phyloP scores from a whole-genome alignment of 2,329 filamentous ascomycete genomes.

The Pseudodiploospora longispora region DNA sequence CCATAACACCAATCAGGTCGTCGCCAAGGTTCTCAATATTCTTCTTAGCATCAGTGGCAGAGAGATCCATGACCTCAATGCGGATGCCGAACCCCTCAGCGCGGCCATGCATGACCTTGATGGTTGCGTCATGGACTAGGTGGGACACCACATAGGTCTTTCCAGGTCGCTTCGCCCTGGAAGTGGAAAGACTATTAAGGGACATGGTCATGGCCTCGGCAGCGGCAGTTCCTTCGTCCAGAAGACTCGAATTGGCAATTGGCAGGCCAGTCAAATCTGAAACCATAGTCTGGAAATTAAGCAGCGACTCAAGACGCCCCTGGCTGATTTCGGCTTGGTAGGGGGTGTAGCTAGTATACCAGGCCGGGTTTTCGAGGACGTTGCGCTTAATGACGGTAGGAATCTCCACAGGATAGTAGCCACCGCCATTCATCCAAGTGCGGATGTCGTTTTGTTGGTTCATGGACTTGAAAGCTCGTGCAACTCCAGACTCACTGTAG shows the following conservation, averaged over 20 bases:
- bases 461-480: slow-evolving; percentile 29
- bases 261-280: slow-evolving; percentile 79
- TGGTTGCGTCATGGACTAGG: slow-evolving; percentile 75
- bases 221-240: slow-evolving; percentile 87
- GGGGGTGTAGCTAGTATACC: slow-evolving; percentile 97
- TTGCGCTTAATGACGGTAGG: slow-evolving; percentile 91
- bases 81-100: slow-evolving; percentile 88
- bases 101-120: slow-evolving; percentile 74
- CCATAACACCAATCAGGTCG: slow-evolving; percentile 78
- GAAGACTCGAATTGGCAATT: slow-evolving; percentile 81
- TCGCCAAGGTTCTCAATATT: slow-evolving; percentile 67
- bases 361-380: slow-evolving; percentile 83
- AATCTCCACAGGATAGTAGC: slow-evolving; percentile 81
- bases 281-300: slow-evolving; percentile 94
- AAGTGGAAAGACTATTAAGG: slow-evolving; percentile 62
- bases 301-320: slow-evolving; percentile 79
- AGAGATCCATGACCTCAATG: slow-evolving; percentile 64
- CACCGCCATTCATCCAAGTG: slow-evolving; percentile 72
- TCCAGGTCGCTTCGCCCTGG: slow-evolving; percentile 63
- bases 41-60: slow-evolving; percentile 51
- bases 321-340: slow-evolving; percentile 98
- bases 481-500: slow-evolving; percentile 31
- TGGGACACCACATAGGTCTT: slow-evolving; percentile 82
- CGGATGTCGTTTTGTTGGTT: slow-evolving; percentile 26
- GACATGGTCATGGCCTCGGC: slow-evolving; percentile 95